Evolutionary conservation across 2,329 filamentous ascomycete species (phyloP), one percentile per base, ranked within the genome.

Genomic region (Fusarium ambrosium): DNA sequence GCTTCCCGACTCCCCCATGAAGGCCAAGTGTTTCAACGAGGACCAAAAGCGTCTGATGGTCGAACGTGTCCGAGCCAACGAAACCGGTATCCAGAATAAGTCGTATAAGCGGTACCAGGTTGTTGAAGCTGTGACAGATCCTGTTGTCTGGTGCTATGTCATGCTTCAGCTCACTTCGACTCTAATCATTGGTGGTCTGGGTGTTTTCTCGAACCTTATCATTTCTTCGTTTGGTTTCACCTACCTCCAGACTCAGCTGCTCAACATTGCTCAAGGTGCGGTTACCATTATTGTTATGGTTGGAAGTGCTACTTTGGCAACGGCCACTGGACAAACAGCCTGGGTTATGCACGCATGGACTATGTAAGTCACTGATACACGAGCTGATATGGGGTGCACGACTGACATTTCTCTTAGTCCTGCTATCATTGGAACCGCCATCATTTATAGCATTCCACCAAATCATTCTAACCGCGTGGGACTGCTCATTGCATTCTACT

Each of bases 1-100:
- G 73, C 81, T 90, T 22, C 87, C 87, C 0, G 87, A 90, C 72
- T 86, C 84, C 48, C 88, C 89, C 0, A 84, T 86, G 61, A 87
- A 86, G 63, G 87, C 88, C 4, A 84, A 83, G 29, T 89, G 89
- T 69, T 80, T 88, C 36, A 82, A 78, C n/a, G 80, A 84, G 13
- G 81, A 83, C 22, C 81, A 86, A 39, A 85, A 84, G 48, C 76
- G 69, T 3, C 62, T 74, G 24, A 69, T 72, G 62, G 66, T 74
- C 9, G 70, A 72, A 13, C 80, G 84, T 7, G 76, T 86, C 4
- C 78, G 84, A 29, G 78, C 75, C 13, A 84, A 84, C 63, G 79
- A 83, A 63, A 84, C 83, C 0, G 83, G 82, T 13, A 79, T 84
- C 63, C 77, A 83, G 71, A 83, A 83, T 70, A 83, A 69, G 20